Evolutionary conservation across 2,329 filamentous ascomycete genomes (phyloP).

Genomic region (Pseudogymnoascus sp.): DNA sequence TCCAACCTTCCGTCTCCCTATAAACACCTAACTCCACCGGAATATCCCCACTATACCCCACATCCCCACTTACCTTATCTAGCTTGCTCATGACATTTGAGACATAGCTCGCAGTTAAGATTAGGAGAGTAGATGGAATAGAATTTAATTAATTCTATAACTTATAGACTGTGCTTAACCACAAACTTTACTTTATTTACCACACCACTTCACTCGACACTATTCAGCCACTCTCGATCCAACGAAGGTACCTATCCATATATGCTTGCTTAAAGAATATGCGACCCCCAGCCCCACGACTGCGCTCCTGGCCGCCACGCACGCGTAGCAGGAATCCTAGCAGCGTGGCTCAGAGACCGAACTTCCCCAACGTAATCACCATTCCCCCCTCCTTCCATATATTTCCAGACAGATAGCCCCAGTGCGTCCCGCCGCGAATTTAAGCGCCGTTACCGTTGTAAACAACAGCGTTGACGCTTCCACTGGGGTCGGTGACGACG

Average conservation of each 20-base stretch:
- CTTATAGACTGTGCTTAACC: too few species aligned
- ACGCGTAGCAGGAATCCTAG: neutral
- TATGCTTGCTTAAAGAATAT: neutral
- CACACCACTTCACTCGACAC: too few species aligned
- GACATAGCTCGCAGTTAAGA: too few species aligned
- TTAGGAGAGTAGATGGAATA: too few species aligned
- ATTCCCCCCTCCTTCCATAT: neutral
- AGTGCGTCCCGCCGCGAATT: neutral
- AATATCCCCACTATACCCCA: too few species aligned
- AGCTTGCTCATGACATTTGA: too few species aligned
- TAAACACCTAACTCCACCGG: too few species aligned
- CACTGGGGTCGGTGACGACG: constrained; percentile 34
- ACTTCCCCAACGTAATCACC: neutral
- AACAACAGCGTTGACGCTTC: constrained; percentile 46
- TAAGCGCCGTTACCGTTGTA: constrained; percentile 45
- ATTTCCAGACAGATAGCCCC: neutral
- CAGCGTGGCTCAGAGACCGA: neutral
- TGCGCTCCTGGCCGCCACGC: neutral
- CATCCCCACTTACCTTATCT: too few species aligned
- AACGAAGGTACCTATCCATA: neutral
- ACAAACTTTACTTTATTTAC: too few species aligned
- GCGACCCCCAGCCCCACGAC: neutral
- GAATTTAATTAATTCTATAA: too few species aligned
- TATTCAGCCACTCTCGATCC: too few species aligned
- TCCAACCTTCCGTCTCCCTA: too few species aligned